Base-by-base conservation (phyloP, 2,329 filamentous ascomycete species). In the Penicillium sp. region DNA sequence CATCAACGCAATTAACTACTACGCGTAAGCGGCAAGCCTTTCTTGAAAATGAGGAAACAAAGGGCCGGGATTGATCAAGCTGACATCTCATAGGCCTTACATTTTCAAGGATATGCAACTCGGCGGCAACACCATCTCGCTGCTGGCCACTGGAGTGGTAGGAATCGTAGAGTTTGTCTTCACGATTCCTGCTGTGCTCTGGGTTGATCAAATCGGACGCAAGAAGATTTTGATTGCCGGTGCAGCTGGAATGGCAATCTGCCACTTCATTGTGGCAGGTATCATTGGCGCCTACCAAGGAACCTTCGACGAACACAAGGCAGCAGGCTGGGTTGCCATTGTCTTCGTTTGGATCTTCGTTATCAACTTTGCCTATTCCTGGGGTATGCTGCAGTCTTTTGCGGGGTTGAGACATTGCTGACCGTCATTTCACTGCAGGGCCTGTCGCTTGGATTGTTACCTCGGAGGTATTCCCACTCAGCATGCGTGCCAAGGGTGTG, bases 401-500 rank as follows among this genome's bases (percentile, higher is more conserved):
- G 10, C n/a, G 16, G 43, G 14, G 1, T 11, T 27, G 5, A 14
- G 22, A 38, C 29, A 34, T 6, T 53, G 39, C 45, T 53, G 32
- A 42, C 40, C 21, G 41, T 48, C 8, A n/a, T 27, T 14, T 7
- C 16, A 46, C 44, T 29, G 6, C 31, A 64, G 67, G 67, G 0
- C 88, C 88, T 2, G 87, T 85, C 58, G 82, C 85, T 0, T 92
- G 88, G 88, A 88, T 89, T 57, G 79, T 92, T 45, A 81, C 89
- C 1, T 83, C 86, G 1, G 88, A 91, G 71, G 84, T 91, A 44
- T 92, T 86, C 83, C 88, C 88, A 0, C 73, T 90, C 4, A 85
- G 82, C 55, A 85, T 85, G 29, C 81, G 87, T 1, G 83, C 88
- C 1, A 89, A 90, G 56, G 72, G 72, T 6, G 65, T 69, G 13